These are phyloP conservation scores for Trichosanthes truncata DNA, from an alignment of 306 rosid species.

Conservation along the genomic window DNA sequence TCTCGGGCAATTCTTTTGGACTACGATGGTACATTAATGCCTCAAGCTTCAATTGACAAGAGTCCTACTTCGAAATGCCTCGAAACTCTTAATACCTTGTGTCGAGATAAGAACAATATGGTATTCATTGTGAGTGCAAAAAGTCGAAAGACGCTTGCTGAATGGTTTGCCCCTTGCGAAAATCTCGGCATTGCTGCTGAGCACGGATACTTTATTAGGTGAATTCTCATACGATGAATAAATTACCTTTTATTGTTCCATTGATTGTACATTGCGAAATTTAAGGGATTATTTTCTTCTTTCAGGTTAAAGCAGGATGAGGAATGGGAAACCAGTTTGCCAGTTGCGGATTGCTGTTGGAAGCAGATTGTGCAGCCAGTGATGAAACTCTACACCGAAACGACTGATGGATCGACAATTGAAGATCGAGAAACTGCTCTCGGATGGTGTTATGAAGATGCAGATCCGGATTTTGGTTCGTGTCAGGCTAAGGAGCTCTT, in stretches of 20 bases:
- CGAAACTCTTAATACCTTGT: conserved; percentile 42
- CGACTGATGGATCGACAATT: conserved; percentile 70
- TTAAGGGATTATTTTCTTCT: conserved; percentile 9
- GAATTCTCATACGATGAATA: neutral
- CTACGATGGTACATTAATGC: conserved; percentile 78
- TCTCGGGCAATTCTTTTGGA: conserved; percentile 70
- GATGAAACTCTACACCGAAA: conserved; percentile 68
- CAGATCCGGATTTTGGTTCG: conserved; percentile 71
- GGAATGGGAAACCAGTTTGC: conserved; percentile 55
- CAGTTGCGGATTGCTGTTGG: conserved; percentile 49
- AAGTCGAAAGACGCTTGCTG: conserved; percentile 42
- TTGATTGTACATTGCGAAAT: neutral
- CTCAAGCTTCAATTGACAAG: conserved; percentile 58
- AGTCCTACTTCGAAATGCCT: conserved; percentile 52
- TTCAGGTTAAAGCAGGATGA: conserved; percentile 36
- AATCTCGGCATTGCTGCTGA: conserved; percentile 76
- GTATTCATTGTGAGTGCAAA: conserved; percentile 72
- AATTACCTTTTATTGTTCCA: neutral
- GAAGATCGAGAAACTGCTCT: conserved; percentile 62
- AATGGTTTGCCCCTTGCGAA: conserved; percentile 80
- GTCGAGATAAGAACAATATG: conserved; percentile 56
- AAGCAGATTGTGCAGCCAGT: conserved; percentile 70
- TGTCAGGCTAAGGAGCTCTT: conserved; percentile 80
- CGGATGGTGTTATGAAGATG: conserved; percentile 63
- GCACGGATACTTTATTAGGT: conserved; percentile 81